Evolutionary conservation across 371 early-diverging fungal species (phyloP), one percentile per base, ranked within the genome.

Genomic region (Mucor mucedo): DNA sequence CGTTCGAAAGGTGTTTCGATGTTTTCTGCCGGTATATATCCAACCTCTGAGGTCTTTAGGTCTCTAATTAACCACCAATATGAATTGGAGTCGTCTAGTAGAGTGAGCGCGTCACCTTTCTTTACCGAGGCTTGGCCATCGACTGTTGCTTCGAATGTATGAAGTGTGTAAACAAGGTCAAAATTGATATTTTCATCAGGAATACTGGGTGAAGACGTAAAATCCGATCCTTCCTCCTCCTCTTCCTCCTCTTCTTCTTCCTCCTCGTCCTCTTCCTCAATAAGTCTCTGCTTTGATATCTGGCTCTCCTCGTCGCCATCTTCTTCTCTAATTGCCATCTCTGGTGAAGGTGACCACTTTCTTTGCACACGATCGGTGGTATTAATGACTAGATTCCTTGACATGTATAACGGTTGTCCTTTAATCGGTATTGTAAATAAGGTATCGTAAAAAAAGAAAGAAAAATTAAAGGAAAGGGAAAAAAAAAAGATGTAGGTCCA

Each of bases 61-160:
- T 90, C 89, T 72, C 91, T 87, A 32, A 96, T 93, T 21, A 95
- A 76, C 97, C 97, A 96, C 97, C 97, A 96, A 79, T 96, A 95
- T 41, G 88, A 87, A 73, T 96, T 95, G 11, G 88, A 80, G 70
- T 96, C 97, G 72, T 96, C 95, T 44, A 95, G 75, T 58, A 96
- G 82, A 52, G 87, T 90, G 62, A 96, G 77, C 42, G 89, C 79
- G 59, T 95, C 95, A 63, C 91, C 91, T 62, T 92, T 89, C 32
- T 90, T 83, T 2, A 96, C 96, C 21, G 89, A 89, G 29, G 94
- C 92, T 60, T 96, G 96, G n/a, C 95, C 96, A 55, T 96, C 96
- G 30, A 95, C 87, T 40, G 89, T 94, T 10, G 93, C 94, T 38
- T 90, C 89, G 77, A 96, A 96, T 29, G 94, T 91, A 70, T 93